A percentile compares a stretch with the other conserved stretches of the same genome.
Evolutionary conservation across 345 rosid genomes (phyloP).

Genomic region (Firmiana major): DNA sequence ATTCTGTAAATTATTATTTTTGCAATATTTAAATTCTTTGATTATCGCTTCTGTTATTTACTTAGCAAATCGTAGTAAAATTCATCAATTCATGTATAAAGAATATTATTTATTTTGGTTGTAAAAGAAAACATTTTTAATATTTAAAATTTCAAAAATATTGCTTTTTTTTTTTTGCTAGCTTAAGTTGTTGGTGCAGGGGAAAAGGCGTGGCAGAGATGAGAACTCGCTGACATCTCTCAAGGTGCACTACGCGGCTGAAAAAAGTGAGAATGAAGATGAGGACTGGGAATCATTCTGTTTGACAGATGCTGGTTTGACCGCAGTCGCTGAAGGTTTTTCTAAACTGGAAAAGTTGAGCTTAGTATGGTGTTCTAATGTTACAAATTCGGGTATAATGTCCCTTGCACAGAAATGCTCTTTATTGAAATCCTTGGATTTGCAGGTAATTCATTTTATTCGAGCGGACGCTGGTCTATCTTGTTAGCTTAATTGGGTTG

Average conservation of each 20-base stretch:
- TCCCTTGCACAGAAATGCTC: constrained; percentile 62
- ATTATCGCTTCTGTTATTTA: too few species aligned
- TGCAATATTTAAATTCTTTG: neutral
- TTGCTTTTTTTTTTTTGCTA: neutral
- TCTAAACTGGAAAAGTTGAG: constrained; percentile 66
- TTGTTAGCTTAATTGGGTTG: neutral
- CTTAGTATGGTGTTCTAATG: constrained; percentile 78
- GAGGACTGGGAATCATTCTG: constrained; percentile 36
- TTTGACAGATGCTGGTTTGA: constrained; percentile 71
- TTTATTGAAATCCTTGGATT: constrained; percentile 66
- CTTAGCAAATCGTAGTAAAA: neutral
- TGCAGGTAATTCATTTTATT: constrained; percentile 48
- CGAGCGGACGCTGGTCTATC: neutral
- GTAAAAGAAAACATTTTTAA: neutral
- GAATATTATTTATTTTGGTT: neutral
- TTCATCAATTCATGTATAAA: neutral
- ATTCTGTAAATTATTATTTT: neutral
- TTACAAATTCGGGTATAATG: constrained; percentile 62
- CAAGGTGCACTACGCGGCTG: constrained; percentile 24
- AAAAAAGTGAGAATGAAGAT: constrained; percentile 32
- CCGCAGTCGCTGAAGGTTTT: constrained; percentile 62
- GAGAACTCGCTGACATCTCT: constrained; percentile 24
- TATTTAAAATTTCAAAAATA: neutral
- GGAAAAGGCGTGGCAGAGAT: constrained; percentile 35
- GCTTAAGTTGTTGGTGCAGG: constrained; percentile 35